Base-by-base conservation (phyloP, 1,139 yeast species). In the Taphrina communis region DNA sequence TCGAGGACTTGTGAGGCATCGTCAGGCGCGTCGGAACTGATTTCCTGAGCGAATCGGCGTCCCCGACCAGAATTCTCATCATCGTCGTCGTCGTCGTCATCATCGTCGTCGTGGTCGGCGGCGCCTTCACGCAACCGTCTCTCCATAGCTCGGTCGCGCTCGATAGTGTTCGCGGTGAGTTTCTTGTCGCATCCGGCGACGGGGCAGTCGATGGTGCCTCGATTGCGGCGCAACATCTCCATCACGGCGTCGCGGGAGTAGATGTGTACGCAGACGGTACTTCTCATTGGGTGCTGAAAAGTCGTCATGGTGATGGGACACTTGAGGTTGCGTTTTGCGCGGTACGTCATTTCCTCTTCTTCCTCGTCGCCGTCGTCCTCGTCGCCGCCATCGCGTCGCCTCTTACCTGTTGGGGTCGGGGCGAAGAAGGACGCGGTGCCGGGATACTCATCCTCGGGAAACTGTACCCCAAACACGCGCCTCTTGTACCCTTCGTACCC, bases 241-340 rank as follows among this genome's bases (percentile, higher is more conserved):
- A 38, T 11, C 9, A 73, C 70, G 6, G 75, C 73, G 19, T 50
- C 63, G n/a, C 58, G 50, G 21, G 74, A 72, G 68, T 68, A 73
- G 38, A 71, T 63, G 61, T 73, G 75, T 17, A 66, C 70, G 62
- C 75, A 73, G 9, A 62, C 61, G 14, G 66, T 65, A 21, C 73
- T 72, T 7, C 73, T 70, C 41, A 73, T 72, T 6, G 75, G 75
- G 39, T 73, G 65, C 12, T 41, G 71, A 46, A 73, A 55, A 2
- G 70, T 38, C 36, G 44, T 51, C 59, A 63, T 60, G 12, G 75
- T 66, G 35, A 73, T 48, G 35, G 75, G 75, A 46, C 75, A 73
- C 62, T 58, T 70, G 25, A 70, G 53, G 38, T 71, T 68, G 7
- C 61, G 58, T 35, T 60, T 69, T 35, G 70, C 65, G 11, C 65